Evolutionary conservation across 2,329 filamentous ascomycete genomes (phyloP), one percentile per base, ranked within the genome.

Genomic region (Paraphoma chrysanthemicola): DNA sequence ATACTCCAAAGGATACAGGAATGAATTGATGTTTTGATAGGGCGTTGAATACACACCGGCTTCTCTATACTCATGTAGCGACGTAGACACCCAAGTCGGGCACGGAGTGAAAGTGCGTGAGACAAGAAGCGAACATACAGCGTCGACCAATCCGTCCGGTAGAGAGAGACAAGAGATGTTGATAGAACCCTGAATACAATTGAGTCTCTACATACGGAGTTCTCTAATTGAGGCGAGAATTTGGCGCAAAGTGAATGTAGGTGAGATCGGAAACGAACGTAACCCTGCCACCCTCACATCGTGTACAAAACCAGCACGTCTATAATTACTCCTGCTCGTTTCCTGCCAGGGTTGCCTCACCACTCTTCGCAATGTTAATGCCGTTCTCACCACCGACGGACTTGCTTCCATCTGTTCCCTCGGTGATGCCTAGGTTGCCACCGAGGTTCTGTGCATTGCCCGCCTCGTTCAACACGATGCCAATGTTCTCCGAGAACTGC

Each of bases 361-460:
- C 70, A 47, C 63, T 65, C 18, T 67, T 57, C 9, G 69, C 67
- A 46, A 74, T 59, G 23, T 73, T 71, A 44, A 74, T 73, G 4
- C 70, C 71, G 28, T 68, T 73, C 51, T 66, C 57, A 4, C 72
- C 71, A 12, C 71, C 71, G 14, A 73, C 59, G 42, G 62, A 69
- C 50, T 67, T 68, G 33, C 67, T 70, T n/a, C 72, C 70, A 60
- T 73, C 71, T 16, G 56, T 63, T 2, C 71, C 71, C 50, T 72
- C 63, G 1, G 71, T 74, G 43, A 74, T 73, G 1, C 72, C 72
- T 53, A 74, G 43, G 29, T 73, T 69, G 10, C 72, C 72, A 8
- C 71, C 72, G n/a, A 68, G 49, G 31, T 73, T 74, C 18, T 60
- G 57, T 8, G 72, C 63, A 47, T 63, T 67, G 1, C 72, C 72